Percentiles rank a stretch among this genome's conserved stretches.
Evolutionary conservation across 495 filamentous ascomycete species (phyloP).

Genomic region (Penicillium cataractarum): DNA sequence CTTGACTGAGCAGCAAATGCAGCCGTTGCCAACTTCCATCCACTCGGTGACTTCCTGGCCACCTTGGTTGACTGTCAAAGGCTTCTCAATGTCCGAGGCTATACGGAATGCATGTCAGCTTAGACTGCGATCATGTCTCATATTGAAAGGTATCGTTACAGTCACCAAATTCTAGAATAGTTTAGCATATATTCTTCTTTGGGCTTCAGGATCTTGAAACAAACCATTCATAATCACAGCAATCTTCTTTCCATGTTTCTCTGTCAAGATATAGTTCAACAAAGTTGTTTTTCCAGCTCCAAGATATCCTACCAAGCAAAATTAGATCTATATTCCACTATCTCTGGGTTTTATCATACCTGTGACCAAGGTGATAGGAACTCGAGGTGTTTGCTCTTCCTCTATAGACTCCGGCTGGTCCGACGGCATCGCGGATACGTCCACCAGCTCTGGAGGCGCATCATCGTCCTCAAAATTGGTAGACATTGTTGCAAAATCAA

Average conservation of each 20-base stretch:
- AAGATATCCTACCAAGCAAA: slow-evolving; percentile 64
- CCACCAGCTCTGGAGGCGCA: slow-evolving; percentile 72
- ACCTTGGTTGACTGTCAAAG: slow-evolving; percentile 82
- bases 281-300: slow-evolving; percentile 95
- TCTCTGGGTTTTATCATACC: slow-evolving; percentile 50
- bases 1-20: slow-evolving; percentile 99
- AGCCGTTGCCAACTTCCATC: slow-evolving; percentile 95
- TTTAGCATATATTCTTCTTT: slow-evolving; percentile 21
- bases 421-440: slow-evolving; percentile 45
- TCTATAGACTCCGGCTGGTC: slow-evolving; percentile 25
- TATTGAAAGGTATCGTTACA: slow-evolving; percentile 57
- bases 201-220: slow-evolving; percentile 22
- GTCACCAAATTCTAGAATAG: slow-evolving; percentile 82
- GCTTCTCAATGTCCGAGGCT: slow-evolving; percentile 95
- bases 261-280: slow-evolving; percentile 91
- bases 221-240: slow-evolving; percentile 95
- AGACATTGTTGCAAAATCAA: slow-evolving; percentile 13
- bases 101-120: slow-evolving; percentile 11
- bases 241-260: slow-evolving; percentile 94
- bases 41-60: slow-evolving; percentile 90
- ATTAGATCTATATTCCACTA: background rate
- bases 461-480: slow-evolving; percentile 69
- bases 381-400: slow-evolving; percentile 52
- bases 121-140: background rate
- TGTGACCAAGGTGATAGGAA: slow-evolving; percentile 95